Conservation (phyloP, 2,329 filamentous ascomycete genomes). For the Talaromyces sp. region DNA sequence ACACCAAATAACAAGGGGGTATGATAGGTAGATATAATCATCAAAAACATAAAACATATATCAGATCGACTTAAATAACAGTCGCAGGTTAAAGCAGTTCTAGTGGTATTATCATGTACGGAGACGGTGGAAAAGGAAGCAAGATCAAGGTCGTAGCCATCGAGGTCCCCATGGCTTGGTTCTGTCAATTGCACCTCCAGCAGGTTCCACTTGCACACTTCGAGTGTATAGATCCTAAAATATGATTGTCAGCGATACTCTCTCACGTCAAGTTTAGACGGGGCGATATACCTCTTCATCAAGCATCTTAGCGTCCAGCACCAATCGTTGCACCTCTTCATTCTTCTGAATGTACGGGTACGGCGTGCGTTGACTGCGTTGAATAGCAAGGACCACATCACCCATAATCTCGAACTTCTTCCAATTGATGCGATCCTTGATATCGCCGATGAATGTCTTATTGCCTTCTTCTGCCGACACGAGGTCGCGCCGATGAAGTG, state of each 20-base stretch:
- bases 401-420: constrained; percentile 96
- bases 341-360: constrained; percentile 68
- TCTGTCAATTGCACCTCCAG: constrained; percentile 31
- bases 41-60: constrained; percentile 8
- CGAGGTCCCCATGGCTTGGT: constrained; percentile 38
- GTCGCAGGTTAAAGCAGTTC: not conserved
- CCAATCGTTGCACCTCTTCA: constrained; percentile 65
- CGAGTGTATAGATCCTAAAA: constrained; percentile 55
- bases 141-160: constrained; percentile 15
- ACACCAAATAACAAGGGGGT: constrained; percentile 9
- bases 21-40: constrained; percentile 10
- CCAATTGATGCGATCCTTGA: constrained; percentile 82
- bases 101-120: constrained; percentile 1
- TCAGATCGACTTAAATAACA: not conserved
- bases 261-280: not conserved
- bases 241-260: constrained; percentile 9
- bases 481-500: constrained; percentile 80
- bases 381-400: constrained; percentile 82
- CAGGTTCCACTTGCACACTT: constrained; percentile 52
- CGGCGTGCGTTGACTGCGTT: constrained; percentile 81
- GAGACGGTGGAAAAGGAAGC: not conserved
- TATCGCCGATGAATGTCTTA: constrained; percentile 73
- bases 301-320: constrained; percentile 71
- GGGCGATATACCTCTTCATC: constrained; percentile 65
- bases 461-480: constrained; percentile 91